These are phyloP conservation scores for Ascochyta koolunga DNA, from an alignment of 2,329 filamentous ascomycete species.

Conservation along the genomic window DNA sequence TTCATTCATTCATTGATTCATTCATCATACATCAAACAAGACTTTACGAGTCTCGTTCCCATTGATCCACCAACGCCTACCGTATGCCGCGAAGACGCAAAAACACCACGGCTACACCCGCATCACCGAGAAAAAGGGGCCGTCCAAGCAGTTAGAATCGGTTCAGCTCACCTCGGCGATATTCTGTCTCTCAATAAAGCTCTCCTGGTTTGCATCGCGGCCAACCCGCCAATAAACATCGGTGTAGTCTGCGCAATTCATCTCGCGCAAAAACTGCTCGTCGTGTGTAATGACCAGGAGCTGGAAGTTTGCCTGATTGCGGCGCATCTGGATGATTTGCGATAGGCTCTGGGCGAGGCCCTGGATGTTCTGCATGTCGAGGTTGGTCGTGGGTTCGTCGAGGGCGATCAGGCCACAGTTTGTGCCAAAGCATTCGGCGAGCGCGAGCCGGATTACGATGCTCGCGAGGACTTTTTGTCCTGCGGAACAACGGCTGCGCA, in stretches of 20 bases:
- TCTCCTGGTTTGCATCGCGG: constrained; percentile 84
- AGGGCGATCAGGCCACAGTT: constrained; percentile 96
- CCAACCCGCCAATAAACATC: constrained; percentile 90
- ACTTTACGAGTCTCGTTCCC: not conserved
- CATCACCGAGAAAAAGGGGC: no score
- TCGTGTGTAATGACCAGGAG: constrained; percentile 99
- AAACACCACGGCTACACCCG: no score
- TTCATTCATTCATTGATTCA: no score
- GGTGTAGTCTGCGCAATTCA: constrained; percentile 92
- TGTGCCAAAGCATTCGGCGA: constrained; percentile 94
- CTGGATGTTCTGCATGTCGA: constrained; percentile 93
- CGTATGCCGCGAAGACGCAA: not conserved
- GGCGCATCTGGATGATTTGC: constrained; percentile 81
- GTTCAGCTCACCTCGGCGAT: constrained; percentile 47
- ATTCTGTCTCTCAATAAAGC: constrained; percentile 72
- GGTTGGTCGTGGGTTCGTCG: constrained; percentile 96
- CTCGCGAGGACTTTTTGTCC: constrained; percentile 95
- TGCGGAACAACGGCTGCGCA: constrained; percentile 95
- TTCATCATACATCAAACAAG: not conserved
- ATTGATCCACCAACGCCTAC: not conserved
- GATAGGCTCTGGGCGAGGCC: constrained; percentile 84
- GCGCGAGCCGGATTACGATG: constrained; percentile 95
- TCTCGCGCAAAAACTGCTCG: constrained; percentile 90
- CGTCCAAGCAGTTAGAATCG: not conserved
- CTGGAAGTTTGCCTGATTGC: constrained; percentile 93